Evolutionary conservation across 352 stramenopile genomes (phyloP), one percentile per base, ranked within the genome.

Genomic region (Phytophthora gonapodyides): DNA sequence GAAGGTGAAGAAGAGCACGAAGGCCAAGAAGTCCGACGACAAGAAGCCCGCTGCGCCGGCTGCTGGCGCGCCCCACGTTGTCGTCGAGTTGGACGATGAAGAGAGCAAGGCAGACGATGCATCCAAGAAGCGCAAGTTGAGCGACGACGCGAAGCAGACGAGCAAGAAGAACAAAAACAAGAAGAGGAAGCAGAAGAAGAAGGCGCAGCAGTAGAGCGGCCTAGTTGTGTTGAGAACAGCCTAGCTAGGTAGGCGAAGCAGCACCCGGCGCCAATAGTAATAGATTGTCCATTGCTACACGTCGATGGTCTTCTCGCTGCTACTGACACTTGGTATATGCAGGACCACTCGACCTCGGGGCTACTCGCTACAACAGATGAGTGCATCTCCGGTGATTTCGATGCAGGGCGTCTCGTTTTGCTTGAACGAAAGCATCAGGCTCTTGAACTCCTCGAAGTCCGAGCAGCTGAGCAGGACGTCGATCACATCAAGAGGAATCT

Each of bases 401-500:
- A 94, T 92, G 51, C 73, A 81, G 1, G 82, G 78, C 10, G 70
- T 80, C 40, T 94, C 81, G 52, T 94, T 92, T 42, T 91, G 83
- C 64, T 93, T 95, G 67, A 87, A 93, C 21, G 82, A 93, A 15
- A 95, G 68, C 84, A 95, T 93, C 21, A 95, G 78, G 38, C 62
- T 85, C 73, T 93, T 93, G 66, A 95, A 95, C 49, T 95, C 86
- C 60, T 95, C 86, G 73, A 95, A 95, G 53, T 92, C 80, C 13
- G 80, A 88, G 67, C 76, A 91, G 63, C 84, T 93, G 60, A 91
- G 57, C 16, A 95, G 64, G 17, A 93, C 78, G 58, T 93, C 86
- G 53, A 91, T 87, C 30, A 93, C 84, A 57, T 92, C 86, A 6
- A 82, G 54, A 2, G 82, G 75, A 48, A 95, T 92, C 45, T 93